Conservation (phyloP, 2,329 filamentous ascomycete genomes). For the Talaromyces sp. region DNA sequence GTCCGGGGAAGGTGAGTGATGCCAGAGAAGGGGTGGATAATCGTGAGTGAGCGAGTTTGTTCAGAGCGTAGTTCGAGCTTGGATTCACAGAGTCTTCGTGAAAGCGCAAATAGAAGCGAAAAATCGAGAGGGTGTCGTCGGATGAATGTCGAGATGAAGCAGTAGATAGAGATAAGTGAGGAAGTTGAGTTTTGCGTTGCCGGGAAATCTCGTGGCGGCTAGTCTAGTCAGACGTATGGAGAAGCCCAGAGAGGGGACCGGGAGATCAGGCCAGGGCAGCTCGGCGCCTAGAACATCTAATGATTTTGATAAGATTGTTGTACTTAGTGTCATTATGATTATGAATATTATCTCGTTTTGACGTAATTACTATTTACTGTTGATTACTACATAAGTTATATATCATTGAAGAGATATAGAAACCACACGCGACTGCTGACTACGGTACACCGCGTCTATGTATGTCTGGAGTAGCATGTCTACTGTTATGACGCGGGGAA, state of each 20-base stretch:
- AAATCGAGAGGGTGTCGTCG: neutral
- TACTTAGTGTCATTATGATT: too few relatives aligned
- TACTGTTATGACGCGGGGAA: constrained; percentile 4
- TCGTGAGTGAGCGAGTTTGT: neutral
- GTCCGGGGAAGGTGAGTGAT: constrained; percentile 6
- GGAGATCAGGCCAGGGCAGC: neutral
- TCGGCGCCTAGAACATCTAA: neutral
- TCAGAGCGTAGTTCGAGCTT: neutral
- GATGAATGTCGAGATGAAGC: constrained; percentile 14
- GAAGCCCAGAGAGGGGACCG: neutral
- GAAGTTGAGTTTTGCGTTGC: constrained; percentile 1
- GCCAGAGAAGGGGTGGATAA: neutral
- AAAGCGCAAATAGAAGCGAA: neutral
- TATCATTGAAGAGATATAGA: neutral
- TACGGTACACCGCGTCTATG: neutral
- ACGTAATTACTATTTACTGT: neutral
- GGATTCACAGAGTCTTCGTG: neutral
- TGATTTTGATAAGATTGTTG: neutral
- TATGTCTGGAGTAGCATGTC: neutral
- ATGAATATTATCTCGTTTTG: neutral
- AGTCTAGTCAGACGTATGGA: neutral
- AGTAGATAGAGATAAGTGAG: neutral
- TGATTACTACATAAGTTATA: neutral
- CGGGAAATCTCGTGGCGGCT: constrained; percentile 14
- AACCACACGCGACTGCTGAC: neutral